These are phyloP conservation scores for Xylaria longipes DNA, from an alignment of 495 filamentous ascomycete species.

Conservation along the genomic window DNA sequence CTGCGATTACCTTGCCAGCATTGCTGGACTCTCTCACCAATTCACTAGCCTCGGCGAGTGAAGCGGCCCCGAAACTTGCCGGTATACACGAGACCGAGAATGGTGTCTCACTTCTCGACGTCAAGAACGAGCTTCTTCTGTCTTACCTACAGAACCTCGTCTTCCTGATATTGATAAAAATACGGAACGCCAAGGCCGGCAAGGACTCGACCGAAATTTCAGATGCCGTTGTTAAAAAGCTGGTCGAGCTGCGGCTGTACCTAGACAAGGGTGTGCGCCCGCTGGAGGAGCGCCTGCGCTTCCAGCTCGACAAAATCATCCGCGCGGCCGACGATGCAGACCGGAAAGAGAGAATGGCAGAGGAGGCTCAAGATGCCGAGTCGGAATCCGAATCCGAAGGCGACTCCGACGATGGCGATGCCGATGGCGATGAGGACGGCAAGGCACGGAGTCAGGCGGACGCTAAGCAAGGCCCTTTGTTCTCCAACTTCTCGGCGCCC, in stretches of 20 bases:
- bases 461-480: constrained; percentile 65
- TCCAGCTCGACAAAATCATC: constrained; percentile 89
- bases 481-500: constrained; percentile 56
- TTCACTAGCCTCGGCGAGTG: constrained; percentile 65
- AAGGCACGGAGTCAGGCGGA: constrained; percentile 60
- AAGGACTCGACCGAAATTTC: constrained; percentile 28
- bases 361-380: constrained; percentile 42
- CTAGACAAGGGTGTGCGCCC: constrained; percentile 90
- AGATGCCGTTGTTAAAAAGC: constrained; percentile 73
- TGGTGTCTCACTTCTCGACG: constrained; percentile 91
- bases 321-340: constrained; percentile 82
- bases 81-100: constrained; percentile 70
- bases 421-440: constrained; percentile 43
- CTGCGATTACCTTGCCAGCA: constrained; percentile 56
- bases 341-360: constrained; percentile 37
- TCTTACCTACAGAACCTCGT: constrained; percentile 95
- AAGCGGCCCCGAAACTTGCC: constrained; percentile 65
- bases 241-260: constrained; percentile 85
- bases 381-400: constrained; percentile 49
- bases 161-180: constrained; percentile 83
- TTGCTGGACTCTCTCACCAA: constrained; percentile 68
- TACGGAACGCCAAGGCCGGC: constrained; percentile 62
- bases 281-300: constrained; percentile 83
- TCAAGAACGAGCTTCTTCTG: constrained; percentile 93
- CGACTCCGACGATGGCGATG: constrained; percentile 47